Evolutionary conservation across 495 filamentous ascomycete species (phyloP).

Genomic region (Neurospora tetrasperma): DNA sequence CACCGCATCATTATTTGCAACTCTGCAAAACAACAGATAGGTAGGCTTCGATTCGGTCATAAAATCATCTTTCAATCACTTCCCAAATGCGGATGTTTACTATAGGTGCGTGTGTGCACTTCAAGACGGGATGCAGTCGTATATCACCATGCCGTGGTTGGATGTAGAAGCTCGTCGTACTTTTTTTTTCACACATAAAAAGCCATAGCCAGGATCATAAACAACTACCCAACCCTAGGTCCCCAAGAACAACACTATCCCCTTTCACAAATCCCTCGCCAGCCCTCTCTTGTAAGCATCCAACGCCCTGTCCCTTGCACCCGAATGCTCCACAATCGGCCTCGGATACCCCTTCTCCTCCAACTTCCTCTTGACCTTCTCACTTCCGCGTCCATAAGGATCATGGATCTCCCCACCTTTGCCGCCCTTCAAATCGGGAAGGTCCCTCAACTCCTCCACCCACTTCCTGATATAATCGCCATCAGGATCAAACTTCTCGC

Average conservation of each 20-base stretch:
- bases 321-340: slow-evolving; percentile 65
- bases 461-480: slow-evolving; percentile 64
- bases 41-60: neutral
- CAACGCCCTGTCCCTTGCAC: slow-evolving; percentile 53
- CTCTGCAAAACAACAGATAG: too few species aligned
- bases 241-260: neutral
- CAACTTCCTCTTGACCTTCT: slow-evolving; percentile 46
- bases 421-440: slow-evolving; percentile 36
- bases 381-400: slow-evolving; percentile 55
- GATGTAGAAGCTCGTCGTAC: neutral
- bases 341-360: slow-evolving; percentile 62
- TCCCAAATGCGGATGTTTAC: neutral
- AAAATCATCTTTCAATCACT: neutral
- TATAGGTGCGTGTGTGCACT: neutral
- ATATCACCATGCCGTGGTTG: neutral
- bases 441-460: slow-evolving; percentile 55
- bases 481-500: slow-evolving; percentile 67
- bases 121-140: neutral
- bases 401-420: slow-evolving; percentile 46
- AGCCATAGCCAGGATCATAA: neutral
- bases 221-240: neutral
- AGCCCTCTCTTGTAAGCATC: slow-evolving; percentile 55
- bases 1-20: neutral
- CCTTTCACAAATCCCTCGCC: slow-evolving; percentile 7
- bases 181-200: neutral